phyloP scores from a whole-genome alignment of 192 early-diverging fungal genomes.

The Rhizophlyctis rosea region DNA sequence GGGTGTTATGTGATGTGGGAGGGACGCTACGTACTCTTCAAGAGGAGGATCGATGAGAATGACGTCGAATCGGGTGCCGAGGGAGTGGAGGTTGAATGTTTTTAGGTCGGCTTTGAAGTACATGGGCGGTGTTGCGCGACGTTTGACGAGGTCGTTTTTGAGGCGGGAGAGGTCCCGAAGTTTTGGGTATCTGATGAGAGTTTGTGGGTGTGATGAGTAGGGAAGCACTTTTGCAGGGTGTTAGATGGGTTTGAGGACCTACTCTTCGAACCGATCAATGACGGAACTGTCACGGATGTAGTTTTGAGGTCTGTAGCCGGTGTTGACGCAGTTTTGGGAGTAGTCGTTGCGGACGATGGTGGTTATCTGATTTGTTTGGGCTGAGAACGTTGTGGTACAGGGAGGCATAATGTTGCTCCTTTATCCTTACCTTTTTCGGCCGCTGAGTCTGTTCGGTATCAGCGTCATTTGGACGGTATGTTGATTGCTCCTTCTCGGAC shows the following conservation, averaged over 20 bases:
- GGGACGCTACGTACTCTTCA: constrained; percentile 40
- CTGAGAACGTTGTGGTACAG: no score
- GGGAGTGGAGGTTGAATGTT: constrained; percentile 41
- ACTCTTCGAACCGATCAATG: constrained; percentile 49
- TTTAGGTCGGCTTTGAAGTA: constrained; percentile 47
- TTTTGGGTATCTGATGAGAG: constrained; percentile 44
- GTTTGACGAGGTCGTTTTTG: constrained; percentile 40
- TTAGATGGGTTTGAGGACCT: no score
- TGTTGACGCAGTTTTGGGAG: constrained; percentile 53
- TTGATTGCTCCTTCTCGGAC: no score
- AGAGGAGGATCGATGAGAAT: constrained; percentile 62
- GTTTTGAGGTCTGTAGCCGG: constrained; percentile 54
- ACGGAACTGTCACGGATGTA: constrained; percentile 50
- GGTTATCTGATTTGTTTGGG: not conserved
- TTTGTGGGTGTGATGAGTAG: not conserved
- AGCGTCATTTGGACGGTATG: no score
- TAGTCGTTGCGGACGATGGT: constrained; percentile 54
- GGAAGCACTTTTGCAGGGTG: no score
- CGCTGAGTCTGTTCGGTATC: no score
- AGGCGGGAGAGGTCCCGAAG: constrained; percentile 42
- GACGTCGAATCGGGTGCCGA: constrained; percentile 56
- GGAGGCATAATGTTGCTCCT: no score
- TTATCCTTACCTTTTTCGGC: no score
- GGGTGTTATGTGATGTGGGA: not conserved
- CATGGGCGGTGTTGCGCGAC: constrained; percentile 44